phyloP scores from a whole-genome alignment of 805 yeast genomes.

The Spathaspora boniae region DNA sequence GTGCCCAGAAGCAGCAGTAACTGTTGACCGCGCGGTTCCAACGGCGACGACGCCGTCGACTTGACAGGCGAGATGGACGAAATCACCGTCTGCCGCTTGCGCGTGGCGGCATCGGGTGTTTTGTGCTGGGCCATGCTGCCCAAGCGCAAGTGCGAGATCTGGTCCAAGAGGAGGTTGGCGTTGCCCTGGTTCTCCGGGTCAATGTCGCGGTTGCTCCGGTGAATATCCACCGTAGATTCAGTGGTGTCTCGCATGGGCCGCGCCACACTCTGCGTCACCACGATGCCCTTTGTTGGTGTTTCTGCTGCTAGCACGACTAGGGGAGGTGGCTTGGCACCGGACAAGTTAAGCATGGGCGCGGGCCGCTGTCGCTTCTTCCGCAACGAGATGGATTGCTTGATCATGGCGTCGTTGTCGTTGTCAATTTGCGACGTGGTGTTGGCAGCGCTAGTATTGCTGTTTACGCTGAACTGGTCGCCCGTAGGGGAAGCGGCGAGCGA shows the following conservation, averaged over 20 bases:
- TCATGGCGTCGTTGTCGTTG: slow-evolving; percentile 4
- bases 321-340: too few species aligned
- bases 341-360: slow-evolving; percentile 28
- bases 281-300: neutral
- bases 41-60: slow-evolving; percentile 21
- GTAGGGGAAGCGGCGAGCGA: slow-evolving; percentile 15
- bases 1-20: slow-evolving; percentile 3
- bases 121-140: slow-evolving; percentile 3
- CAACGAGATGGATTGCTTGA: slow-evolving; percentile 12
- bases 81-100: slow-evolving; percentile 40
- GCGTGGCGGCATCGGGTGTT: slow-evolving; percentile 7
- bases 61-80: slow-evolving; percentile 41
- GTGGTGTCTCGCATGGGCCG: slow-evolving; percentile 1
- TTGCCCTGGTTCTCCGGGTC: slow-evolving; percentile 23
- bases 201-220: slow-evolving; percentile 17
- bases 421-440: slow-evolving; percentile 1
- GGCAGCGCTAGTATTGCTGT: too few species aligned
- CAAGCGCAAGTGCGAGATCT: slow-evolving; percentile 24
- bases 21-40: slow-evolving; percentile 9
- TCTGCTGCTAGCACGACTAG: slow-evolving; percentile 3
- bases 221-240: slow-evolving; percentile 7
- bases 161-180: slow-evolving; percentile 22
- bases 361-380: slow-evolving; percentile 25
- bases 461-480: neutral
- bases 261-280: slow-evolving; percentile 7